These are phyloP conservation scores for Leishmania aethiopica DNA, from an alignment of 208 protist genomes.

Conservation along the genomic window DNA sequence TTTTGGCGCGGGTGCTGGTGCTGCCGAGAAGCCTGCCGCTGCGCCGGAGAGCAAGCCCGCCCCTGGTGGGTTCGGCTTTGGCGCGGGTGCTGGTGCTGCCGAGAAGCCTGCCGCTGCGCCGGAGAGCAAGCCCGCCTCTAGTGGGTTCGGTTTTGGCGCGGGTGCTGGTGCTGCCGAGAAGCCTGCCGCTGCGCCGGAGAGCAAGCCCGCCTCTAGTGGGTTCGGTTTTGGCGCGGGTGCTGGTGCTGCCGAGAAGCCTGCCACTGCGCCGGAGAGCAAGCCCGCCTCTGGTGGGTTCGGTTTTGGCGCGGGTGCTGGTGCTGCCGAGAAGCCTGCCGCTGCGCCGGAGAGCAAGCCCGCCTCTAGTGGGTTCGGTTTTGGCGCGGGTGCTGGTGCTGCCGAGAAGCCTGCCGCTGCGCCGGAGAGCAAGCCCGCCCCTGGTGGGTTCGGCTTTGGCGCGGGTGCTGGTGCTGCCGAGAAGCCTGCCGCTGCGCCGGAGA, in stretches of 20 bases:
- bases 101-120: neutral
- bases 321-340: neutral
- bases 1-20: neutral
- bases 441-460: slow-evolving; percentile 10
- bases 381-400: neutral
- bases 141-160: slow-evolving; percentile 7
- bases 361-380: slow-evolving; percentile 3
- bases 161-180: neutral
- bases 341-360: slow-evolving; percentile 12
- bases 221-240: slow-evolving; percentile 11
- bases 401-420: neutral
- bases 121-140: neutral
- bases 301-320: slow-evolving; percentile 4
- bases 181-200: neutral
- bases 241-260: neutral
- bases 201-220: neutral
- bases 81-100: neutral
- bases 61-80: neutral
- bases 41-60: neutral
- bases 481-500: neutral
- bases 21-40: neutral
- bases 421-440: slow-evolving; percentile 6
- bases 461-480: neutral
- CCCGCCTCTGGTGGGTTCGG: slow-evolving; percentile 1
- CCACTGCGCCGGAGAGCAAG: slow-evolving; percentile 1